These are phyloP conservation scores for Salicornia ramosissima DNA, from an alignment of 148 eudicot genomes.

Conservation along the genomic window DNA sequence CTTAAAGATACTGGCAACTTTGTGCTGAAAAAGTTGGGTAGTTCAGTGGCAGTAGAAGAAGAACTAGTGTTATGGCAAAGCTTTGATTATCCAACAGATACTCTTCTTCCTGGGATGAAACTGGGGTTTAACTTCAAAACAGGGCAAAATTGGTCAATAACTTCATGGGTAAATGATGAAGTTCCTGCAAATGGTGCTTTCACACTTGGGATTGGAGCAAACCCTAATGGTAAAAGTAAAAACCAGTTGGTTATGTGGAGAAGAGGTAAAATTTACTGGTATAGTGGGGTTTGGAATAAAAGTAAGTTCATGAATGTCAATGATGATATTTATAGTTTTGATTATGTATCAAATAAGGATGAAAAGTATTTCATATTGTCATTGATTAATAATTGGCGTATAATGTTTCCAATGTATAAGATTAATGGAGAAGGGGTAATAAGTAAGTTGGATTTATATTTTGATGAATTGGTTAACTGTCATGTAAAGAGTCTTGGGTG, in stretches of 20 bases:
- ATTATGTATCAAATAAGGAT: constrained; percentile 23
- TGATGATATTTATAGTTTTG: constrained; percentile 22
- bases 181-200: constrained; percentile 30
- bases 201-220: constrained; percentile 29
- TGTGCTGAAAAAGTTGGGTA: constrained; percentile 20
- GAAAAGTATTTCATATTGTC: constrained; percentile 24
- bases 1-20: constrained; percentile 29
- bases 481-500: constrained; percentile 13
- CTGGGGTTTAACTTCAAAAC: constrained; percentile 28
- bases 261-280: constrained; percentile 29
- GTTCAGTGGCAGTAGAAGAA: constrained; percentile 4
- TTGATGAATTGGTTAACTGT: constrained; percentile 2
- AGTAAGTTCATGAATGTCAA: constrained; percentile 17
- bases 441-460: neutral
- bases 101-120: constrained; percentile 37
- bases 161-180: constrained; percentile 27
- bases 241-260: constrained; percentile 30
- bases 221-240: constrained; percentile 18
- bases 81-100: constrained; percentile 35
- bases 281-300: constrained; percentile 27
- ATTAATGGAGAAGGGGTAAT: constrained; percentile 11
- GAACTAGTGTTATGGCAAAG: constrained; percentile 37
- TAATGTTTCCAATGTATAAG: constrained; percentile 8
- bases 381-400: neutral
- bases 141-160: constrained; percentile 23